These are phyloP conservation scores for Boehmeria nivea DNA, from an alignment of 306 rosid species.

Conservation along the genomic window DNA sequence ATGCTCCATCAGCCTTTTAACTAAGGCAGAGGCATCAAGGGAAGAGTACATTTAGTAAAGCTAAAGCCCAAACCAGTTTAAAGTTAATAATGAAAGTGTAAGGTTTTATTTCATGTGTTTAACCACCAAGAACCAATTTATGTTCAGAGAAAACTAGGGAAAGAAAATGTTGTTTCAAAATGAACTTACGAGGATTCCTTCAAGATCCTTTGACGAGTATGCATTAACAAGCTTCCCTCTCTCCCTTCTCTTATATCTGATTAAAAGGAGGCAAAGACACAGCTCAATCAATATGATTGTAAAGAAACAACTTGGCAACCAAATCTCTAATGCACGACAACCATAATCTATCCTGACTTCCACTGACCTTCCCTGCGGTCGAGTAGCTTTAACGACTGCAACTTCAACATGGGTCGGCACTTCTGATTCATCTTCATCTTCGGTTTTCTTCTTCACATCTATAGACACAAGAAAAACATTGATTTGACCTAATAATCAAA, in stretches of 20 bases:
- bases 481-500: neutral
- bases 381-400: conserved; percentile 50
- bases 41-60: too few relatives aligned
- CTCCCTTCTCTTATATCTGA: conserved; percentile 83
- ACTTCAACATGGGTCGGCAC: conserved; percentile 28
- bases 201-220: conserved; percentile 81
- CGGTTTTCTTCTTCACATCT: conserved; percentile 24
- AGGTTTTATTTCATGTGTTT: too few relatives aligned
- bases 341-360: neutral
- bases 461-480: conserved; percentile 14
- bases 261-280: conserved; percentile 2
- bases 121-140: neutral
- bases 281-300: too few relatives aligned
- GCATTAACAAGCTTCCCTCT: conserved; percentile 78
- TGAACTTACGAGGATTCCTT: conserved; percentile 86
- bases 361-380: conserved; percentile 91
- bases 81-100: too few relatives aligned
- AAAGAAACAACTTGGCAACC: neutral
- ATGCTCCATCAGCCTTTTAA: too few relatives aligned
- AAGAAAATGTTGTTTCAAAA: neutral
- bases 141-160: neutral
- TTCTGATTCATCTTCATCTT: conserved; percentile 37
- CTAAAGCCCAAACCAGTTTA: too few relatives aligned
- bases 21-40: too few relatives aligned
- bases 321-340: neutral